A percentile compares a stretch with the other conserved stretches of the same genome.
These are phyloP conservation scores for Mycena venus DNA, from an alignment of 768 basidiomycete genomes.

Conservation along the genomic window DNA sequence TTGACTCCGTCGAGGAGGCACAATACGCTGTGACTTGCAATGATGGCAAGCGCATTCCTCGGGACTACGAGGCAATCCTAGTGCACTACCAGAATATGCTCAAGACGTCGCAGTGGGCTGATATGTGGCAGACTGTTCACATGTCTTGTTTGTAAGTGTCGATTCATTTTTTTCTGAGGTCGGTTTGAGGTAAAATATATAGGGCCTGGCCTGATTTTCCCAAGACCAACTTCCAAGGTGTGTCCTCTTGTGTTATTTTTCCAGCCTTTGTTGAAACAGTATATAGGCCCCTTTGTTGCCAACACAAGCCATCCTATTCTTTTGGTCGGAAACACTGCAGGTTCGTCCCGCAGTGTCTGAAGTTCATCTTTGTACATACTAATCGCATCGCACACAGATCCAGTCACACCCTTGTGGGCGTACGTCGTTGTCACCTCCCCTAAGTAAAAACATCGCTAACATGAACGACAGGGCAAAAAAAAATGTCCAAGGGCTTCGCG, in stretches of 20 bases:
- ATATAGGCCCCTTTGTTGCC: constrained; percentile 44
- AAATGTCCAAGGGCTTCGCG: constrained; percentile 33
- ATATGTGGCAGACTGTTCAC: not conserved
- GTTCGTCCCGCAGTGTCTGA: constrained; percentile 38
- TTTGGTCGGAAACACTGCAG: constrained; percentile 23
- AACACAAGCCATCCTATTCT: constrained; percentile 8
- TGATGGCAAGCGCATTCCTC: constrained; percentile 17
- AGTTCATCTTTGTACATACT: too few relatives aligned
- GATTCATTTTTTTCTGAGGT: not conserved
- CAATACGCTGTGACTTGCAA: constrained; percentile 8
- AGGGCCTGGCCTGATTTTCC: constrained; percentile 33
- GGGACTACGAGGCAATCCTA: constrained; percentile 3
- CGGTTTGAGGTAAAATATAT: not conserved
- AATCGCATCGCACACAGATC: too few relatives aligned
- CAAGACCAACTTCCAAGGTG: constrained; percentile 28
- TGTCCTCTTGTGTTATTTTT: not conserved
- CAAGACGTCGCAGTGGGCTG: constrained; percentile 1
- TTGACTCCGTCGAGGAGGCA: not conserved
- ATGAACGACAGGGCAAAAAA: constrained; percentile 27
- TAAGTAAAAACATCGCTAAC: not conserved
- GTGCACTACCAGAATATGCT: constrained; percentile 1
- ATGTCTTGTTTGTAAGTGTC: constrained; percentile 17
- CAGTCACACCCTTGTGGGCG: constrained; percentile 33
- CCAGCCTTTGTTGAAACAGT: constrained; percentile 68
- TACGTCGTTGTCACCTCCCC: constrained; percentile 15